Base-by-base conservation (phyloP, 305 asterid species). In the Fraxinus floribunda region DNA sequence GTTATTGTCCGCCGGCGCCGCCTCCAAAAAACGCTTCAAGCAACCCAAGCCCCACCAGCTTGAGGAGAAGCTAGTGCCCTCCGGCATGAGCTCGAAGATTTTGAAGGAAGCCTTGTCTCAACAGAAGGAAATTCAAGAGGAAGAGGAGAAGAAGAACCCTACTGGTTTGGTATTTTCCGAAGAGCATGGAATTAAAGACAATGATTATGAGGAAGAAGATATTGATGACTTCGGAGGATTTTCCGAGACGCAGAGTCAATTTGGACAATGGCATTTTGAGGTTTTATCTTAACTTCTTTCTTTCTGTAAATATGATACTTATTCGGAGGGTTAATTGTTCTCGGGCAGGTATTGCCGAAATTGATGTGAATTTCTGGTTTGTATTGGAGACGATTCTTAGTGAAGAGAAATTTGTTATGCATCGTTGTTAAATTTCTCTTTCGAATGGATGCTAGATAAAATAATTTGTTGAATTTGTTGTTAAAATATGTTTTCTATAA, bases 121-220 rank as follows among this genome's bases (percentile, higher is more conserved):
- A 92, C 98, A 94, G 75, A 92, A 84, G 88, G 99, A 94, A 85
- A 88, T 96, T 77, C 90, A 92, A 79, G 91, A 87, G 52, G 99
- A 94, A 85, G 98, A 96, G 84, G 88, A 83, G 5, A 85, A 85
- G 80, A 83, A 84, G 39, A 83, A 86, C 62, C 87, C 88, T 22
- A 85, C 52, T 10, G 82, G 46, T 2, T 38, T 87, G 22, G 84
- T 79, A 73, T 86, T 91, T 49, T 60, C 84, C 41, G 81, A 85
- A 10, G 26, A 83, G 44, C 82, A 78, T 36, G 64, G 80, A 79
- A 85, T 80, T 52, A 90, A 84, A 74, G 94, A 84, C 49, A 68
- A 83, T 29, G 32, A 39, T 44, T 91, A 86, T 4, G 94, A 84
- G 1, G 96, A 92, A 13, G 92, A 87, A 1, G 98, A 94, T 35